These are phyloP conservation scores for Peronospora farinosa DNA, from an alignment of 352 stramenopile species.

Conservation along the genomic window DNA sequence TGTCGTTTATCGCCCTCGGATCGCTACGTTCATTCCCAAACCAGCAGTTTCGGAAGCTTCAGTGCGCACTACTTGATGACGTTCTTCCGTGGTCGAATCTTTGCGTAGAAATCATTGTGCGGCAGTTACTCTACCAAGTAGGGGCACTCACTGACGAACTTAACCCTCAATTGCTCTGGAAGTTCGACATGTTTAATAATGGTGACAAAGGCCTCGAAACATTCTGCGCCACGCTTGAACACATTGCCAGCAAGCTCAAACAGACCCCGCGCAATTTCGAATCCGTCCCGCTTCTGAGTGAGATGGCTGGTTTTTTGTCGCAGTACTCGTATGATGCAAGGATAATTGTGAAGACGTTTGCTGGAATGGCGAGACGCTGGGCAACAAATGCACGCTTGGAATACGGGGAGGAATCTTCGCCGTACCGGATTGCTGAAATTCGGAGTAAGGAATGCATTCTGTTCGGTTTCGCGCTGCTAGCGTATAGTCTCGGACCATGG, in stretches of 20 bases:
- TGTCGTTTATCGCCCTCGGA: conserved; percentile 29
- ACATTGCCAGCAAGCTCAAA: conserved; percentile 20
- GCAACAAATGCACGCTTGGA: conserved; percentile 15
- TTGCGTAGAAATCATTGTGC: conserved; percentile 33
- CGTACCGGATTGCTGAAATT: conserved; percentile 14
- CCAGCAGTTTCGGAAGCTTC: conserved; percentile 45
- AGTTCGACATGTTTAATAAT: conserved; percentile 33
- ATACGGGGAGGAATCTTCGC: conserved; percentile 8
- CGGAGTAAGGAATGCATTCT: conserved; percentile 38
- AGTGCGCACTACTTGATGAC: conserved; percentile 35
- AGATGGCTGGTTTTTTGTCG: conserved; percentile 24
- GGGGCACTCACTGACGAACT: conserved; percentile 32
- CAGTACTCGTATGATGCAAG: conserved; percentile 25
- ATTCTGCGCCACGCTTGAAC: conserved; percentile 18
- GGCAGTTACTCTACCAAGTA: conserved; percentile 44
- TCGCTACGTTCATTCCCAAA: conserved; percentile 41
- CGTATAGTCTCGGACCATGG: conserved; percentile 22
- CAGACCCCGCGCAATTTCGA: conserved; percentile 28
- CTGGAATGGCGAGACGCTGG: conserved; percentile 25
- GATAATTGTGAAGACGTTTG: conserved; percentile 18
- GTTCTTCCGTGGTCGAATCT: conserved; percentile 36
- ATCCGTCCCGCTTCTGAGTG: conserved; percentile 32
- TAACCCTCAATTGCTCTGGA: conserved; percentile 28
- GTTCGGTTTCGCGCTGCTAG: conserved; percentile 37
- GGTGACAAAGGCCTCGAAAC: conserved; percentile 5